phyloP scores from a whole-genome alignment of 306 rosid genomes.

The Sindora glabra region DNA sequence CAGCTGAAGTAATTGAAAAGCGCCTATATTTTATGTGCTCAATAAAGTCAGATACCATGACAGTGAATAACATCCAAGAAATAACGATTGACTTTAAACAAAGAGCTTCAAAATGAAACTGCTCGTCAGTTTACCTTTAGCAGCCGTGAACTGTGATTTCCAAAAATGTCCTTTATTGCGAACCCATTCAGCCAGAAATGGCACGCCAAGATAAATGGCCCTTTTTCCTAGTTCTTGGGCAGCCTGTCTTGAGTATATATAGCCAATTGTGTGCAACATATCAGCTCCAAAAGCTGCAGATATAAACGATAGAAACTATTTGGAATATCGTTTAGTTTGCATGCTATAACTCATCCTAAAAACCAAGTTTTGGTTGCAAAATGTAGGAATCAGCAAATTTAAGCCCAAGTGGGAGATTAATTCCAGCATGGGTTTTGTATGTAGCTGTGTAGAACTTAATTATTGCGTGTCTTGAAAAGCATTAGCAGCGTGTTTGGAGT shows the following conservation, averaged over 20 bases:
- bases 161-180: conserved; percentile 85
- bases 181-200: conserved; percentile 91
- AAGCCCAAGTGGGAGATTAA: background rate
- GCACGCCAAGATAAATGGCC: conserved; percentile 81
- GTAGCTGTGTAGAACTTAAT: too few species aligned
- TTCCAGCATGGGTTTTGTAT: background rate
- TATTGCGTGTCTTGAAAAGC: background rate
- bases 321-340: background rate
- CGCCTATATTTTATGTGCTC: conserved; percentile 44
- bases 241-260: conserved; percentile 83
- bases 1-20: conserved; percentile 73
- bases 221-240: conserved; percentile 92
- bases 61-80: background rate
- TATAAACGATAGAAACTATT: conserved; percentile 1
- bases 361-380: background rate
- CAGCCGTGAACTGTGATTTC: conserved; percentile 91
- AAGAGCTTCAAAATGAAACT: background rate
- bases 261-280: conserved; percentile 73
- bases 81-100: background rate
- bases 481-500: background rate
- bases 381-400: background rate
- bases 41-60: conserved; percentile 17
- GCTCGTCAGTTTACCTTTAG: conserved; percentile 47
- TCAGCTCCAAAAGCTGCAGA: conserved; percentile 68
- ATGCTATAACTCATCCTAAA: background rate